Conservation (phyloP, 1,284 basidiomycete genomes). For the Ustilago cynodontis region DNA sequence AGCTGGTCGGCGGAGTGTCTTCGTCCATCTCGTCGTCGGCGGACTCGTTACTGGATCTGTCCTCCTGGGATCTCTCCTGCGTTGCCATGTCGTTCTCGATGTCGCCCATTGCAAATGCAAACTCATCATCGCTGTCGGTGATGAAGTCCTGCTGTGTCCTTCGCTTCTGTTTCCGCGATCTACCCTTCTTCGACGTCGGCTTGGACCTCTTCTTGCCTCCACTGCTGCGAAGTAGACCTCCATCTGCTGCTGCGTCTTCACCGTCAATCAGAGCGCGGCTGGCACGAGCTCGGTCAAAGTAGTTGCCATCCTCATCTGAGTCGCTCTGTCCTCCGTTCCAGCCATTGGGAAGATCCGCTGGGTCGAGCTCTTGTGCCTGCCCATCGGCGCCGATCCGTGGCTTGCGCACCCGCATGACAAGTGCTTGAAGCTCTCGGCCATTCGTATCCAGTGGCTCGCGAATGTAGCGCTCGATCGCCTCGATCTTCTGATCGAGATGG, state of each 20-base stretch:
- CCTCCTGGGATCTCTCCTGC: not conserved
- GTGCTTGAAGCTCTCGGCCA: conserved; percentile 41
- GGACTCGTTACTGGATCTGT: conserved; percentile 12
- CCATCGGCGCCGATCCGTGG: conserved; percentile 20
- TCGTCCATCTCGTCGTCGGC: conserved; percentile 23
- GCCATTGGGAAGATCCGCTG: conserved; percentile 36
- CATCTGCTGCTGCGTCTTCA: conserved; percentile 29
- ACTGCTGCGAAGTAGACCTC: conserved; percentile 34
- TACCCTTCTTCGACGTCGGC: conserved; percentile 12
- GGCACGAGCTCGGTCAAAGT: conserved; percentile 47
- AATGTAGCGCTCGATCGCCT: conserved; percentile 65
- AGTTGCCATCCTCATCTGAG: conserved; percentile 47
- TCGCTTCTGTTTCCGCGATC: conserved; percentile 32
- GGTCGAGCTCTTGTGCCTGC: conserved; percentile 15
- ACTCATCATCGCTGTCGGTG: conserved; percentile 66
- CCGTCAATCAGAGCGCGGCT: conserved; percentile 18
- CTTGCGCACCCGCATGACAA: conserved; percentile 58
- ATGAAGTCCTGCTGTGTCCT: conserved; percentile 60
- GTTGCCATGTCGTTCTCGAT: conserved; percentile 12
- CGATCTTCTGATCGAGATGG: conserved; percentile 58
- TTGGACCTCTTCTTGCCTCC: conserved; percentile 19
- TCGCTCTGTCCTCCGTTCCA: conserved; percentile 41
- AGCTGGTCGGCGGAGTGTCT: conserved; percentile 41
- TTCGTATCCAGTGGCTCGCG: conserved; percentile 55
- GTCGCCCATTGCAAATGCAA: conserved; percentile 51